phyloP scores from a whole-genome alignment of 1,139 yeast species.

The Arxiozyma heterogenica region DNA sequence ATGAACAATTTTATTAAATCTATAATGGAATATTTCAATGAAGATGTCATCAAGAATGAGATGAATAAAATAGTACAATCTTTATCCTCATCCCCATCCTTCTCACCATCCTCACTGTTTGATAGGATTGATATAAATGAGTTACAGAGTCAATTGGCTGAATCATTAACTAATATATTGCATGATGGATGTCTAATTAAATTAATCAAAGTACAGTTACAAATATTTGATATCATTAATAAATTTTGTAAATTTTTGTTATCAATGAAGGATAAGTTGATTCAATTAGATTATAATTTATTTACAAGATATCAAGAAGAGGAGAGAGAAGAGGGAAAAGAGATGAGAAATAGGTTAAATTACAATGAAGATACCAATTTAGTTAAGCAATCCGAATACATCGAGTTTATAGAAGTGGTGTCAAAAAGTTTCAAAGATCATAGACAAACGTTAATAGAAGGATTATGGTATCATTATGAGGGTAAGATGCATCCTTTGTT shows the following conservation, averaged over 20 bases:
- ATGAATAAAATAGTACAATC: constrained; percentile 6
- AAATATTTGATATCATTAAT: constrained; percentile 25
- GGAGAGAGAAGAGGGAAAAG: neutral
- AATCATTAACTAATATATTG: constrained; percentile 25
- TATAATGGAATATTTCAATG: constrained; percentile 21
- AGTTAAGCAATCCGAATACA: constrained; percentile 5
- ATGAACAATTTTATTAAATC: constrained; percentile 26
- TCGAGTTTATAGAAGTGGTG: neutral
- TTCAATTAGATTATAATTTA: constrained; percentile 13
- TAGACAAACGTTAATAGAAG: constrained; percentile 1
- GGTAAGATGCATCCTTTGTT: constrained; percentile 2
- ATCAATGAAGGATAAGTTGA: constrained; percentile 19
- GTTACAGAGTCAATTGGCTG: constrained; percentile 19
- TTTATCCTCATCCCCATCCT: neutral
- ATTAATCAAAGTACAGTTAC: constrained; percentile 23
- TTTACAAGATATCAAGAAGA: neutral
- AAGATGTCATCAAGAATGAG: constrained; percentile 22
- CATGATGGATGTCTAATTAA: constrained; percentile 21
- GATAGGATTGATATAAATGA: constrained; percentile 5
- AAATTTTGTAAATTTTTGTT: constrained; percentile 27
- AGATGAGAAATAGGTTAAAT: neutral
- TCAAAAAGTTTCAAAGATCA: constrained; percentile 1
- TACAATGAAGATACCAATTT: constrained; percentile 16
- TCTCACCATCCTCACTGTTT: neutral
- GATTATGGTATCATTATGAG: constrained; percentile 1